Base-by-base conservation (phyloP, 257 asterid genomes). In the Verbascum thapsus region DNA sequence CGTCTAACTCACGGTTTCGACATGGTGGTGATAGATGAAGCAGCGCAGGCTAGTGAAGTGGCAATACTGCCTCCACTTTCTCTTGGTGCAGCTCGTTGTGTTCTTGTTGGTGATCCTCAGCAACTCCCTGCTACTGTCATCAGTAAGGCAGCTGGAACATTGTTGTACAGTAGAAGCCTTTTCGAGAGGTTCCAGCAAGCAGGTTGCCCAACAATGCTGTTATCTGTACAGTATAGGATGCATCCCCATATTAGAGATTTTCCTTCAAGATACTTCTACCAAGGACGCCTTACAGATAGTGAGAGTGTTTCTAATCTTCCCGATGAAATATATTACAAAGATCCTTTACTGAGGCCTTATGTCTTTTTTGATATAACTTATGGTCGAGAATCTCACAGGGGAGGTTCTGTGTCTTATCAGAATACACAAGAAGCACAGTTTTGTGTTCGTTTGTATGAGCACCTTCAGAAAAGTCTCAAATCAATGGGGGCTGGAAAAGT, bases 11-110 rank as follows among this genome's bases (percentile, higher is more conserved):
- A 94, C 67, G 99, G 99, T 45, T 94, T 94, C 69, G 99, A 94
- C 81, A 94, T 94, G 99, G 99, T 94, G 66, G 99, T 94, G 77
- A 94, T 94, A 61, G 99, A 94, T 72, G 99, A 94, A 81, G 99
- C 99, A 20, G 99, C 99, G 18, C 99, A 94, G 71, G 99, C 97
- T 64, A 87, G 99, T 76, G 99, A 94, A 83, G 96, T 90, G 26
- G 99, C 82, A 6, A 77, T 90, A 8, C 85, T 94, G 16, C 99
- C 99, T 57, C 99, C 99, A 1, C 97, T 94, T 42, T 73, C 97
- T 59, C 95, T 94, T 13, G 99, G 99, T 56, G 99, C 97, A n/a
- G 99, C 99, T 42, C 87, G 99, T 2, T 94, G 99, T 74, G 99
- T 94, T 56, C 96, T 94, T 63, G 99, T 94, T 35, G 99, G 99